Evolutionary conservation across 2,329 filamentous ascomycete genomes (phyloP).

Genomic region (Hypoxylon sp.): DNA sequence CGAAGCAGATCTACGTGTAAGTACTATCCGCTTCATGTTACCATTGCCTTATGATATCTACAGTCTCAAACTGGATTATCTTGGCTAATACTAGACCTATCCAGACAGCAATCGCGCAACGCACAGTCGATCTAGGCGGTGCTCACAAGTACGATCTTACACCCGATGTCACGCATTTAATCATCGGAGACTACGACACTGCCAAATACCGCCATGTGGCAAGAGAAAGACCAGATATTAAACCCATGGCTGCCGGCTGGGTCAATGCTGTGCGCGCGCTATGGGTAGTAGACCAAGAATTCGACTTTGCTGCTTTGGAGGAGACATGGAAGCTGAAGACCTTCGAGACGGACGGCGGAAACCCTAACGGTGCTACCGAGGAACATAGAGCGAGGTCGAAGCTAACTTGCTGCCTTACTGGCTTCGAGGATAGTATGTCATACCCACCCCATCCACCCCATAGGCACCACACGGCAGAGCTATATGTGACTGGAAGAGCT

Average conservation of each 20-base stretch:
- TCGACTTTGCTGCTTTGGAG: constrained; percentile 79
- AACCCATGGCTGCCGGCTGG: constrained; percentile 85
- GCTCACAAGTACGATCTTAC: constrained; percentile 90
- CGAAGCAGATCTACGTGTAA: constrained; percentile 79
- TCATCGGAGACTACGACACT: constrained; percentile 90
- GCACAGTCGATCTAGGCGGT: constrained; percentile 85
- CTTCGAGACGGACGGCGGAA: constrained; percentile 66
- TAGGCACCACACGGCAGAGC: too few relatives aligned
- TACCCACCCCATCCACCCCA: not conserved
- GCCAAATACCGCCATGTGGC: constrained; percentile 97
- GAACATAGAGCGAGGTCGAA: constrained; percentile 52
- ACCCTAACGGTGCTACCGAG: constrained; percentile 48
- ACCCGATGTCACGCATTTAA: constrained; percentile 93
- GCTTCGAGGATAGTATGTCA: constrained; percentile 64
- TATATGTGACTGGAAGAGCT: constrained; percentile 20
- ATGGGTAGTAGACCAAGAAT: constrained; percentile 84
- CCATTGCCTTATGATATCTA: not conserved
- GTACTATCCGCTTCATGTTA: constrained; percentile 46
- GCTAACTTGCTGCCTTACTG: constrained; percentile 67
- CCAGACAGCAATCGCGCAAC: constrained; percentile 68
- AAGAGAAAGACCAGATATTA: constrained; percentile 86
- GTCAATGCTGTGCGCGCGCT: constrained; percentile 80
- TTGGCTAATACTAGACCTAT: constrained; percentile 8
- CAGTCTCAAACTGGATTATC: not conserved
- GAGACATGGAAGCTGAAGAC: constrained; percentile 71